Conservation (phyloP, 768 basidiomycete species). For the Phlegmacium glaucopus region DNA sequence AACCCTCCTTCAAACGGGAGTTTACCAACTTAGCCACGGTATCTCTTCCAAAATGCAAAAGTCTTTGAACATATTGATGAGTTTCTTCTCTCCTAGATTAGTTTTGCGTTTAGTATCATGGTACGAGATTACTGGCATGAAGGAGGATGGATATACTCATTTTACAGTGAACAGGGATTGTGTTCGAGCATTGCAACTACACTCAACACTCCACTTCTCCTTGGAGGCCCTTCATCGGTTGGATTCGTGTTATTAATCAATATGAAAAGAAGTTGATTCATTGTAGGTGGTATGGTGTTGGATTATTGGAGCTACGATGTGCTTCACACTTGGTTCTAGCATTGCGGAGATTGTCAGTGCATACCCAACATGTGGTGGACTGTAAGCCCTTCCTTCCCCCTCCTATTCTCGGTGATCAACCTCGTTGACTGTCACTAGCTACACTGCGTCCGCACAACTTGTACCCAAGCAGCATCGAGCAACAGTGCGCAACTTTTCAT, state of each 20-base stretch:
- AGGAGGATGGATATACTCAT: neutral
- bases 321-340: conserved; percentile 68
- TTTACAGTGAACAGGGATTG: conserved; percentile 42
- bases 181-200: conserved; percentile 78
- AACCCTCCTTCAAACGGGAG: conserved; percentile 81
- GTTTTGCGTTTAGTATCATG: conserved; percentile 81
- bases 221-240: conserved; percentile 52
- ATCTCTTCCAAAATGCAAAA: conserved; percentile 15
- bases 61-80: conserved; percentile 1
- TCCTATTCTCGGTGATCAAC: neutral
- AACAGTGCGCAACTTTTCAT: conserved; percentile 35
- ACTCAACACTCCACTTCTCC: conserved; percentile 68
- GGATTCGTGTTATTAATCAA: neutral
- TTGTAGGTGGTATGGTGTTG: conserved; percentile 65
- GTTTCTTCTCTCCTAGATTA: conserved; percentile 40
- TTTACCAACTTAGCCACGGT: conserved; percentile 82
- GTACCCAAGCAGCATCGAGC: conserved; percentile 64
- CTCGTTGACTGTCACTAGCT: conserved; percentile 38
- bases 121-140: conserved; percentile 21
- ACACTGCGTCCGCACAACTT: conserved; percentile 78
- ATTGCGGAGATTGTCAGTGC: conserved; percentile 79
- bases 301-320: conserved; percentile 70
- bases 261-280: neutral
- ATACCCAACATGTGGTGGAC: conserved; percentile 70
- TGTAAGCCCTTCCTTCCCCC: conserved; percentile 35